Conservation (phyloP, 441 rosid genomes). For the Iberis amara region DNA sequence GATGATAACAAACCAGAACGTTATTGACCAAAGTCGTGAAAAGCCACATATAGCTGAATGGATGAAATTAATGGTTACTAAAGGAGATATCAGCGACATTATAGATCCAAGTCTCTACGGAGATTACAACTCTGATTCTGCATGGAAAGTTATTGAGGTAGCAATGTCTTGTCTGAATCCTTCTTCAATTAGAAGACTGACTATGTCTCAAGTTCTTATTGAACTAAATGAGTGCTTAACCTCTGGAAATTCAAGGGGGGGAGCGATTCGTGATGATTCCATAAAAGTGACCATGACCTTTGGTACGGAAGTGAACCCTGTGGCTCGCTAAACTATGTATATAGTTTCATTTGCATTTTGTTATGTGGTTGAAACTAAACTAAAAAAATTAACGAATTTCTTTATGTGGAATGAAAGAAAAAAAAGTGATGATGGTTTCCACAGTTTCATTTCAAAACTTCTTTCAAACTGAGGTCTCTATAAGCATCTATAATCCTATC, state of each 20-base stretch:
- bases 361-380: not conserved
- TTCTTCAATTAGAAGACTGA: constrained; percentile 32
- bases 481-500: too few species aligned
- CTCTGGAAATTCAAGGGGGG: constrained; percentile 22
- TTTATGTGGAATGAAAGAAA: not conserved
- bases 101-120: constrained; percentile 42
- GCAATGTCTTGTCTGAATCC: constrained; percentile 42
- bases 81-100: constrained; percentile 25
- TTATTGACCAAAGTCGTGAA: constrained; percentile 16
- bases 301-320: constrained; percentile 12
- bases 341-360: not conserved
- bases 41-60: constrained; percentile 29
- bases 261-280: not conserved
- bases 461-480: too few species aligned
- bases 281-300: constrained; percentile 18
- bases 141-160: constrained; percentile 43
- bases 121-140: constrained; percentile 31
- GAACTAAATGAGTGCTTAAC: constrained; percentile 41
- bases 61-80: constrained; percentile 32
- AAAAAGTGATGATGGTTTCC: too few species aligned
- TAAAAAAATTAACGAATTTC: not conserved
- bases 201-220: constrained; percentile 36
- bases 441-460: too few species aligned
- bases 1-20: constrained; percentile 23
- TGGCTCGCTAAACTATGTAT: not conserved